Percentiles rank a stretch among this genome's conserved stretches.
These are phyloP conservation scores for Phanerochaete sordida DNA, from an alignment of 768 basidiomycete genomes.

Conservation along the genomic window DNA sequence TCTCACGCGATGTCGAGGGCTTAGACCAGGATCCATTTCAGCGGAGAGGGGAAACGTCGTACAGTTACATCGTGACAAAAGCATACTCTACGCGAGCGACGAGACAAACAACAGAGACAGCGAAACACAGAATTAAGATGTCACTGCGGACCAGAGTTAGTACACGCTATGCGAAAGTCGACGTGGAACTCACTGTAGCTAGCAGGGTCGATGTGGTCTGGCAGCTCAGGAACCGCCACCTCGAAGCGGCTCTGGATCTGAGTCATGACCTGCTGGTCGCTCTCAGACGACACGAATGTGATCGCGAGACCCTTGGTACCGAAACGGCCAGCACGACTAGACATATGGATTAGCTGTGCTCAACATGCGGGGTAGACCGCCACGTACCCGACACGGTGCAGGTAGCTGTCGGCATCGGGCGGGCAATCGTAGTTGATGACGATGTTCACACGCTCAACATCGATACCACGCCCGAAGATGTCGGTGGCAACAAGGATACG, in stretches of 20 bases:
- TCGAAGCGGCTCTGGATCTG: conserved; percentile 96
- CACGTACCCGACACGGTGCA: conserved; percentile 92
- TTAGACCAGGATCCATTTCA: conserved; percentile 9
- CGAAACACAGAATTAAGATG: conserved; percentile 27
- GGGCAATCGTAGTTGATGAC: conserved; percentile 99
- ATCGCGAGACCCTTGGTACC: conserved; percentile 99
- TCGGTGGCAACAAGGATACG: conserved; percentile 98
- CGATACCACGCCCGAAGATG: conserved; percentile 98
- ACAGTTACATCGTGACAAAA: conserved; percentile 7
- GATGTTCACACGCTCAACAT: conserved; percentile 99
- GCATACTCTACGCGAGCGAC: conserved; percentile 16
- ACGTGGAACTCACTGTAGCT: conserved; percentile 77
- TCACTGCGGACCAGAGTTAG: conserved; percentile 29
- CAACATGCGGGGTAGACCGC: not conserved
- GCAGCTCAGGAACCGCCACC: conserved; percentile 93
- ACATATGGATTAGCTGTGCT: not conserved
- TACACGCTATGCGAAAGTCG: not conserved
- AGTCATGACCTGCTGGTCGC: conserved; percentile 91
- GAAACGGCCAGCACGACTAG: conserved; percentile 95
- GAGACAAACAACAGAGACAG: conserved; percentile 13
- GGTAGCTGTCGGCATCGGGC: conserved; percentile 95
- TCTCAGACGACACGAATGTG: conserved; percentile 91
- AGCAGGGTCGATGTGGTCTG: conserved; percentile 89
- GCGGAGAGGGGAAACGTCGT: not conserved
- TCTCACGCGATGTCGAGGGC: too few relatives aligned